Conservation (phyloP, 352 stramenopile species). For the Phytophthora rubi region DNA sequence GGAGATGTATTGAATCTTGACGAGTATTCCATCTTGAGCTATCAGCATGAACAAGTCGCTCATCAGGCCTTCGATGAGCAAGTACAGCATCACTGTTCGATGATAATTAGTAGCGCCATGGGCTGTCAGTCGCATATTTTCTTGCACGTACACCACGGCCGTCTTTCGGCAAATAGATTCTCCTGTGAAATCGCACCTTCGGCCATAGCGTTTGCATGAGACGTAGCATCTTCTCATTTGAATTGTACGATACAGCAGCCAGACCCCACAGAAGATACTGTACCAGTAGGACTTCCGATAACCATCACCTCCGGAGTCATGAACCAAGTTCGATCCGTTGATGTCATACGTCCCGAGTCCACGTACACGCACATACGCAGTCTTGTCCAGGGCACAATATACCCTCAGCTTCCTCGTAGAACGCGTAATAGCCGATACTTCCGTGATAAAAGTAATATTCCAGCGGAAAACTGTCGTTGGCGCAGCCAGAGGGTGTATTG, state of each 20-base stretch:
- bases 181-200: conserved; percentile 6
- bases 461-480: conserved; percentile 6
- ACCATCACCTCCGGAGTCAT: not conserved
- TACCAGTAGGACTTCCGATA: conserved; percentile 24
- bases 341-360: conserved; percentile 18
- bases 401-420: conserved; percentile 19
- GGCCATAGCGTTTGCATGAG: conserved; percentile 15
- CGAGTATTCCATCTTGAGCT: conserved; percentile 14
- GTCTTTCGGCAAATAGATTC: conserved; percentile 4
- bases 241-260: conserved; percentile 11
- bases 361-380: conserved; percentile 7
- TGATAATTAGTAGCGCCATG: conserved; percentile 16
- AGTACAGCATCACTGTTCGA: conserved; percentile 8
- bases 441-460: conserved; percentile 24
- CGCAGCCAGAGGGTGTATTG: not conserved
- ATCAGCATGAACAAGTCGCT: conserved; percentile 23
- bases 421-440: conserved; percentile 15
- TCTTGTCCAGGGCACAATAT: conserved; percentile 15
- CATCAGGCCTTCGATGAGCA: conserved; percentile 17
- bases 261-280: conserved; percentile 7
- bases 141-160: conserved; percentile 19
- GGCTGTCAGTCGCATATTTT: conserved; percentile 17
- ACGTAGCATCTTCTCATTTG: conserved; percentile 14
- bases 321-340: conserved; percentile 6
- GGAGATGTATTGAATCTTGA: conserved; percentile 20